phyloP scores from a whole-genome alignment of 257 asterid species.

The Solanum verrucosum region DNA sequence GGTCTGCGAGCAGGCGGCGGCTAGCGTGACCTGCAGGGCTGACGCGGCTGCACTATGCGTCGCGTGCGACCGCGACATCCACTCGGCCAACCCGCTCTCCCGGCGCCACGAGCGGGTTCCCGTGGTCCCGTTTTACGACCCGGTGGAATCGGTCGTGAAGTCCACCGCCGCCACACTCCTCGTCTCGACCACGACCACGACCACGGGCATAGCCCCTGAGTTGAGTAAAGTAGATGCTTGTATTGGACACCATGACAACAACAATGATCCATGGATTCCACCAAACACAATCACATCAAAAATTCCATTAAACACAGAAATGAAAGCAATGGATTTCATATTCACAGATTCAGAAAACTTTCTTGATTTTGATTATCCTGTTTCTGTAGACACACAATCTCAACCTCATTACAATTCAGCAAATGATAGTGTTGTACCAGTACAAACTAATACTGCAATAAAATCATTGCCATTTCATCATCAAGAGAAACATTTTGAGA shows the following conservation, averaged over 20 bases:
- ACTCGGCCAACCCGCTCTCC: conserved; percentile 72
- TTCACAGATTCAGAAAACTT: conserved; percentile 50
- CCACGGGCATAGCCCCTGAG: neutral
- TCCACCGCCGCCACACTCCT: conserved; percentile 24
- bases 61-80: conserved; percentile 71
- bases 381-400: conserved; percentile 18
- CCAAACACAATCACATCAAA: conserved; percentile 19
- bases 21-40: conserved; percentile 60
- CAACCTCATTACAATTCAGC: conserved; percentile 9
- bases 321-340: conserved; percentile 44
- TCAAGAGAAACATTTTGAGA: conserved; percentile 43
- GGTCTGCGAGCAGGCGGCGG: conserved; percentile 78
- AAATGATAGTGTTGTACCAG: conserved; percentile 75
- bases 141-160: conserved; percentile 47
- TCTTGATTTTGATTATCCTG: conserved; percentile 55
- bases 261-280: conserved; percentile 28
- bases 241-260: neutral
- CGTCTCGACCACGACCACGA: neutral
- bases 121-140: conserved; percentile 59
- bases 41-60: conserved; percentile 76
- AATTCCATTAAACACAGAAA: conserved; percentile 16
- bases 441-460: conserved; percentile 23
- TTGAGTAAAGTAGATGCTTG: neutral
- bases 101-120: conserved; percentile 70
- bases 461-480: conserved; percentile 14